Base-by-base conservation (phyloP, 2,329 filamentous ascomycete genomes). In the Fusarium neocosmosporiellum region DNA sequence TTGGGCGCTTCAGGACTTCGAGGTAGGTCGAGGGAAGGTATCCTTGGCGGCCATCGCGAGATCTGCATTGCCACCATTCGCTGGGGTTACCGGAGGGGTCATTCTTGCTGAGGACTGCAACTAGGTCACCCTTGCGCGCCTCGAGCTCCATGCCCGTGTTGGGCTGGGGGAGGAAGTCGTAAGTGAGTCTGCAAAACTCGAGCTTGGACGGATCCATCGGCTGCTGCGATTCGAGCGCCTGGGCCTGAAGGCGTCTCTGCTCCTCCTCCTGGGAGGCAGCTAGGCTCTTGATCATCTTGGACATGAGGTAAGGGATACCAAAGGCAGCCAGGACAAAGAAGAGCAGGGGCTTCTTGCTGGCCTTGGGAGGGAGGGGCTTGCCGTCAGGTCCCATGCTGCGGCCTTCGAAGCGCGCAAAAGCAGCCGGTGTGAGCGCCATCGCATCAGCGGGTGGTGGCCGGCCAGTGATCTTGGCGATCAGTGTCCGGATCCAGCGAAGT, bases 41-140 rank as follows among this genome's bases (percentile, higher is more conserved):
- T 9, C 96, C 96, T 77, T 98, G 92, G 29, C 94, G 89, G 53
- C 95, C 95, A 80, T 98, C 95, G 69, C 96, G 89, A 16, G 96
- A 93, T 63, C 96, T 90, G 83, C 97, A 99, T 74, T 93, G 91
- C 96, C 96, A 99, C 96, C 96, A 99, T 80, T 99, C 96, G 60
- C 93, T 96, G 6, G 94, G 90, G 77, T 96, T 95, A 48, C 96
- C 96, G 79, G 96, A 90, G 1, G 96, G 96, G 78, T 99, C 96
- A 20, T 91, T 93, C 85, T 98, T 98, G 85, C 92, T 93, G 63
- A 99, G 88, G 1, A 99, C 95, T 29, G 96, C 96, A 18, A 99
- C 95, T 61, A 98, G 91, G 77, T 99, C 96, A 67, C 96, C 96
- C 86, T 98, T 98, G 85, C 94, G 95, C 27, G 97, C 96, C 37